Percentiles rank a stretch among this genome's conserved stretches.
These are phyloP conservation scores for Fusarium ramigenum DNA, from an alignment of 2,329 filamentous ascomycete genomes.

Conservation along the genomic window DNA sequence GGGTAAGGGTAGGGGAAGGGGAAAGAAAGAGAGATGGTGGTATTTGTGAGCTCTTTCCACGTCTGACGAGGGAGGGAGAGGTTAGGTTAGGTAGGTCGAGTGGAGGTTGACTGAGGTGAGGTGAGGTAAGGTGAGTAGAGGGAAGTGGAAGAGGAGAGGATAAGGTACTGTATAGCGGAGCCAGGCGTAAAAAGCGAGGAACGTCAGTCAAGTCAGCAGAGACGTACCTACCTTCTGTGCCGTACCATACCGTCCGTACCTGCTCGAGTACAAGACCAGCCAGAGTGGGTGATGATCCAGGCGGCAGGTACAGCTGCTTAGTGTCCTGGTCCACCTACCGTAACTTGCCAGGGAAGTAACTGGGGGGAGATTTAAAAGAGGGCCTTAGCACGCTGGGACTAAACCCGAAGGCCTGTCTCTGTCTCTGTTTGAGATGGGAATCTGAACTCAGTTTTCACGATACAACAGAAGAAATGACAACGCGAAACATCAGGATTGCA, in stretches of 20 bases:
- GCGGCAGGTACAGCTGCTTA: conserved; percentile 19
- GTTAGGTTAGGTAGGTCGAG: conserved; percentile 13
- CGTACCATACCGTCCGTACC: neutral
- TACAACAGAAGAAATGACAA: conserved; percentile 1
- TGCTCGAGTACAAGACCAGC: conserved; percentile 11
- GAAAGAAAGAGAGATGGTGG: conserved; percentile 40
- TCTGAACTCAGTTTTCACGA: conserved; percentile 13
- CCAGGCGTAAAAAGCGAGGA: conserved; percentile 12
- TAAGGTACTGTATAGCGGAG: conserved; percentile 16
- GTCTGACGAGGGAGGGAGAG: conserved; percentile 41
- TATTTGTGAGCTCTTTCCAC: conserved; percentile 44
- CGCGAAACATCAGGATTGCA: neutral
- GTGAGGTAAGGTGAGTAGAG: conserved; percentile 14
- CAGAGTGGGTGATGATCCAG: conserved; percentile 8
- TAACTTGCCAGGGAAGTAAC: conserved; percentile 14
- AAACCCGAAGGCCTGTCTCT: neutral
- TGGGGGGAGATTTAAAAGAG: conserved; percentile 25
- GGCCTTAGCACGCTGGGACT: conserved; percentile 19
- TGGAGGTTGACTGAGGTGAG: conserved; percentile 27
- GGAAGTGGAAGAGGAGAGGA: conserved; percentile 21
- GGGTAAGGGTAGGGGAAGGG: conserved; percentile 1
- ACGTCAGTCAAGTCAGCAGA: conserved; percentile 34
- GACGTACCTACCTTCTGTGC: neutral
- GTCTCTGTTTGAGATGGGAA: conserved; percentile 12
- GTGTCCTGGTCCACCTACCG: conserved; percentile 11